Evolutionary conservation across 768 basidiomycete species (phyloP).

Genomic region (Pisolithus tinctorius): DNA sequence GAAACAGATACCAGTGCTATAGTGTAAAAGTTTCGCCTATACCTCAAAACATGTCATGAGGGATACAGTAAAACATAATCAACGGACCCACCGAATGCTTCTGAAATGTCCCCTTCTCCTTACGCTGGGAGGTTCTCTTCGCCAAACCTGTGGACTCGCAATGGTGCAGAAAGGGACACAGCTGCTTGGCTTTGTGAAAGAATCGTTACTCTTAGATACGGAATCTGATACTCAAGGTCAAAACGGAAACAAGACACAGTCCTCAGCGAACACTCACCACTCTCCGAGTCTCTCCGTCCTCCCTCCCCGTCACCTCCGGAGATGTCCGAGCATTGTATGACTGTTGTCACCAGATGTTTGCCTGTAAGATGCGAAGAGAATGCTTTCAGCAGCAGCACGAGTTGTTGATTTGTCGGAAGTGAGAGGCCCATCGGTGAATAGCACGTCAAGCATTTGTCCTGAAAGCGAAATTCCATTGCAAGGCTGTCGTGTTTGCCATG

Average conservation of each 20-base stretch:
- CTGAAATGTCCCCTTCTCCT: not conserved
- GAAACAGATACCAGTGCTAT: no score
- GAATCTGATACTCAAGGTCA: not conserved
- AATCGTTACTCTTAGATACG: not conserved
- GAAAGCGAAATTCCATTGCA: not conserved
- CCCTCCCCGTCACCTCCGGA: not conserved
- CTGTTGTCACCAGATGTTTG: not conserved
- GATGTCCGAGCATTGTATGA: not conserved
- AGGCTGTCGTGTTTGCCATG: not conserved
- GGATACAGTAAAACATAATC: no score
- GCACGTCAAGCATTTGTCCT: not conserved
- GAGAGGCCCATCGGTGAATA: not conserved
- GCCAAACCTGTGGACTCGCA: not conserved
- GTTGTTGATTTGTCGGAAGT: not conserved
- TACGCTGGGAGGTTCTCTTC: not conserved
- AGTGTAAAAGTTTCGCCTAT: no score
- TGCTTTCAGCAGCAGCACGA: not conserved
- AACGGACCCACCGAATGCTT: no score
- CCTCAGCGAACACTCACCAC: not conserved
- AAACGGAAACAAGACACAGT: not conserved
- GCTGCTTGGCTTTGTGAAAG: no score
- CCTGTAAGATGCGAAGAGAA: not conserved
- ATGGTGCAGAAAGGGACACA: not conserved
- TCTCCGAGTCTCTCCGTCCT: not conserved
- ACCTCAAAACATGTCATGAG: no score